phyloP scores from a whole-genome alignment of 1,284 basidiomycete genomes.

The Sanghuangporus sanghuang region DNA sequence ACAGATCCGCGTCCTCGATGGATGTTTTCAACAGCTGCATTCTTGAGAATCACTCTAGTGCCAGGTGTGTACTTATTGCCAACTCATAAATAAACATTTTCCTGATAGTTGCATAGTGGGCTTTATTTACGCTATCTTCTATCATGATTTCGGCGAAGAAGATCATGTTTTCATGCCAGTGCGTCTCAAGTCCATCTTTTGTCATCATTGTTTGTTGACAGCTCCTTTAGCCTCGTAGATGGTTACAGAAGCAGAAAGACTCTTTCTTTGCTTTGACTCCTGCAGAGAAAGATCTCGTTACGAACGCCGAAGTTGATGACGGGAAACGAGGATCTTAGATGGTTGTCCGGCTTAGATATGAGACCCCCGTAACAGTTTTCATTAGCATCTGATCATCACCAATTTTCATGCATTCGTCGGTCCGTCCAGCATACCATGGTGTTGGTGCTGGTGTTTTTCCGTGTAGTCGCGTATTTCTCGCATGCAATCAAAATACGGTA shows the following conservation, averaged over 20 bases:
- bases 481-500: no score
- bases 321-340: not conserved
- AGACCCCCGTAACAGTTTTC: not conserved
- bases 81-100: not conserved
- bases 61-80: not conserved
- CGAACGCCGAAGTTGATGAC: not conserved
- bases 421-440: not conserved
- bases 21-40: not conserved
- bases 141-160: constrained; percentile 60
- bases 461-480: no score
- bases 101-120: constrained; percentile 33
- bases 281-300: constrained; percentile 34
- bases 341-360: no score
- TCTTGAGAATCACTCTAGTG: not conserved
- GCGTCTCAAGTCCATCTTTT: constrained; percentile 24
- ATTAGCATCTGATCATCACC: not conserved
- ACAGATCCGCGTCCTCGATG: not conserved
- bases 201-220: not conserved
- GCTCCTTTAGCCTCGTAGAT: constrained; percentile 37
- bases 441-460: no score
- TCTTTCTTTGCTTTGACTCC: constrained; percentile 46
- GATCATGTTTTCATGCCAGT: constrained; percentile 70
- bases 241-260: constrained; percentile 37
- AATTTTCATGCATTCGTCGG: not conserved
- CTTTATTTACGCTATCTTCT: constrained; percentile 52